These are phyloP conservation scores for Oryza glaberrima DNA, from an alignment of 176 grass and related monocot species.

Conservation along the genomic window DNA sequence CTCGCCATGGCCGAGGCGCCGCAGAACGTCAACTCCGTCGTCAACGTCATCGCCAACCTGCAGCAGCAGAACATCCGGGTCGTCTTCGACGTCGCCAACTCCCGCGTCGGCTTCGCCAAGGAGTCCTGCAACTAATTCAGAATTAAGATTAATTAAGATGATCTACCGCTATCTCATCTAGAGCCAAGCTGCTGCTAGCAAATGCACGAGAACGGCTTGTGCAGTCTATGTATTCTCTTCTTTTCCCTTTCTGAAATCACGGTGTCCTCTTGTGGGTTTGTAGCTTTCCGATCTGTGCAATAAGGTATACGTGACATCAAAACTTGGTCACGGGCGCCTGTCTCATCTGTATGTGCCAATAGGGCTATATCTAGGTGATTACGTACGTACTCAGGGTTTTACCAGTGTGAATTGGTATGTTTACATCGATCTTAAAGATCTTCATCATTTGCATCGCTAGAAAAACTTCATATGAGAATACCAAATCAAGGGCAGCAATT, in stretches of 20 bases:
- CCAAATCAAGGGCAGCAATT: not conserved
- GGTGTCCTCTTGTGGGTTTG: not conserved
- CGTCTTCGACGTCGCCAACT: conserved; percentile 71
- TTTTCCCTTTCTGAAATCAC: not conserved
- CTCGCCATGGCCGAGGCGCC: conserved; percentile 94
- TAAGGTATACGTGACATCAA: conserved; percentile 38
- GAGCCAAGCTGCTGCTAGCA: not conserved
- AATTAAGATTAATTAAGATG: not conserved
- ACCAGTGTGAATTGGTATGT: not conserved
- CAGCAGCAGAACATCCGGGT: conserved; percentile 93
- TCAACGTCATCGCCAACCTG: conserved; percentile 93
- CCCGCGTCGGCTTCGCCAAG: conserved; percentile 71
- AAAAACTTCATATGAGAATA: not conserved
- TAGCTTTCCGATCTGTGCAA: conserved; percentile 25
- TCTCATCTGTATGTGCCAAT: not conserved
- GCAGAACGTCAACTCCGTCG: conserved; percentile 76
- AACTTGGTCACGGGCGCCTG: conserved; percentile 39
- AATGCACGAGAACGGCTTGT: not conserved
- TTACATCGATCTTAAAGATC: not conserved
- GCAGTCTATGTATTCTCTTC: not conserved
- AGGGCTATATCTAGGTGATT: not conserved
- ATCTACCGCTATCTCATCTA: not conserved
- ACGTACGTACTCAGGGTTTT: not conserved
- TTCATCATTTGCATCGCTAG: not conserved
- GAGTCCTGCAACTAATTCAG: conserved; percentile 68